Evolutionary conservation across 345 rosid genomes (phyloP), one percentile per base, ranked within the genome.

Genomic region (Populus ilicifolia): DNA sequence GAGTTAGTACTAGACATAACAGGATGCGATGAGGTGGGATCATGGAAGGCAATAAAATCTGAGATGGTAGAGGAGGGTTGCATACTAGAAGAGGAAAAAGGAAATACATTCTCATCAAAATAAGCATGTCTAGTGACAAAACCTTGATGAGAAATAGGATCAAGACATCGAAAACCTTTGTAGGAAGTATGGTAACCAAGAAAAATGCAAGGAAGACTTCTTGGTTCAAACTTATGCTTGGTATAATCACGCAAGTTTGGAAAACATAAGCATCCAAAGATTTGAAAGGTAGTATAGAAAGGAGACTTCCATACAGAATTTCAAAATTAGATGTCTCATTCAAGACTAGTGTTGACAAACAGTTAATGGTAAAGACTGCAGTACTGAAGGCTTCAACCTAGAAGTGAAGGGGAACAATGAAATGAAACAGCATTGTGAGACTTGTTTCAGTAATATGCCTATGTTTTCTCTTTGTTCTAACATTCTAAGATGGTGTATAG

Each of bases 31-130:
- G 54, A 67, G 0, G 59, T 30, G 38, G 74, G 74, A 20, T 54
- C 54, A 18, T 75, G 70, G 7, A 48, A 67, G 65, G 6, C 6
- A 36, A 36, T 36, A 36, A 0, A 36, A 36, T 36, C 38, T 36
- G 6, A 36, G 38, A 36, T 36, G 38, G 38, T 6, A 36, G 38
- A 36, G 38, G 38, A 36, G 38, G 38, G 38, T 36, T 36, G 6
- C 7, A 36, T 36, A 5, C 30, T 29, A 67, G 29, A 71, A 14
- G 63, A 29, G 66, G 80, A 43, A 70, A 62, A 16, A 39, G 70
- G 38, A 0, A 36, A 36, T 36, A 36, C 38, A 29, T 1, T 25
- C 8, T 78, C 80, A 71, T 78, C 76, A 78, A 78, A 78, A 33
- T 39, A 44, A 18, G 76, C 65, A 44, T 78, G 80, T 5, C 64